Evolutionary conservation across 345 rosid genomes (phyloP), one percentile per base, ranked within the genome.

Genomic region (Brassica incana): DNA sequence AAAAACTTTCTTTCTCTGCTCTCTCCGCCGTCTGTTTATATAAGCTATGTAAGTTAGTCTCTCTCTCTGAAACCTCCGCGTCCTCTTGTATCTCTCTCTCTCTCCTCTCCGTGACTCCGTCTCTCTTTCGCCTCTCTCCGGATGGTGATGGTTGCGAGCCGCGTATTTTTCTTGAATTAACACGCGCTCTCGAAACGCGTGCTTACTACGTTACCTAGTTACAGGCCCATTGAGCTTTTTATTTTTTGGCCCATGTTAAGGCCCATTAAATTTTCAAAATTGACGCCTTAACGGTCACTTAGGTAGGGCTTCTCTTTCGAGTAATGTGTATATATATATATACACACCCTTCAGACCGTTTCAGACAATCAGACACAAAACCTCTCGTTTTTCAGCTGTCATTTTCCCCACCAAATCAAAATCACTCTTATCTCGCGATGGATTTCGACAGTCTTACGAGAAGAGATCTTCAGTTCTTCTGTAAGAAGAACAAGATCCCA

Each of bases 401-500:
- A 52, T 71, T 81, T 65, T 35, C 30, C 72, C 11, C 60, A 8
- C 23, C 5, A 2, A 61, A 45, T 38, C 59, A 23, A 59, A 59
- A 25, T 8, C 11, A 2, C 25, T 7, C 23, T n/a, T 72, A 32
- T 43, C 58, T 58, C 15, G 69, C 76, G 14, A 95, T 95, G 98
- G 99, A 93, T 85, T 95, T 93, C 82, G 81, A 87, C 67, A 67
- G 85, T 61, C 90, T 91, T 63, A 9, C 90, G 1, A 89, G 99
- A 91, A 93, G 85, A 82, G 95, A 93, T 67, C 95, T 95, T 75
- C 99, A 95, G 76, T 81, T 87, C 73, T 93, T 95, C 74, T 95
- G 97, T 89, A 95, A 95, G 90, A 87, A 25, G 84, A 93, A 96
- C 92, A 88, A 88, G 84, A 96, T 96, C 82, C 88, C 97, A 0